Evolutionary conservation across 164 flowering plant species (phyloP), one percentile per base, ranked within the genome.

Genomic region (Macadamia tetraphylla): DNA sequence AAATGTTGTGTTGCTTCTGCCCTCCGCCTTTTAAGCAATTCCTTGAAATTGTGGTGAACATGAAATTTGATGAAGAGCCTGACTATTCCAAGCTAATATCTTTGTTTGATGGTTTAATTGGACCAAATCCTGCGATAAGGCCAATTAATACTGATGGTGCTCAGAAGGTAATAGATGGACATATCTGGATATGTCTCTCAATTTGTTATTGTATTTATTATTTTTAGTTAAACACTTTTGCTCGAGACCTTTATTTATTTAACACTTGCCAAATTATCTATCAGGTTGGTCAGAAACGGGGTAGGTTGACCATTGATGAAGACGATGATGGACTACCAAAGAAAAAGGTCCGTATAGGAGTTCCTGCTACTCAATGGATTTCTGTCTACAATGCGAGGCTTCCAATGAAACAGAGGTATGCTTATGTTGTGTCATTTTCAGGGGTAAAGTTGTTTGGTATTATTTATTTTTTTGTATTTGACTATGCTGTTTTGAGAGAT

Each of bases 21-120:
- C 97, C 97, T 35, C 75, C 87, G 3, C 86, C 97, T 69, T 81
- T 92, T 23, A 88, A 77, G 74, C 87, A 87, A 64, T 92, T 92
- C 81, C 89, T 89, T 62, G 97, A 92, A 78, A 68, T 77, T 68
- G 94, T 92, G 61, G 90, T 88, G 70, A 88, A 88, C 71, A 82
- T 92, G 97, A 88, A 89, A 71, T 92, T 92, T 78, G 97, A 92
- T 64, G 97, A 91, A 77, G 97, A 87, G 71, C 97, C 97, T 52
- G 86, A 88, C 73, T 91, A 91, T 73, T 79, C 89, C 53, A 88
- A 89, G 75, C 69, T 89, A 61, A 81, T 89, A 65, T 89, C 93
- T 58, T 68, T 91, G 67, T 91, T 91, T 76, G 92, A 88, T 52
- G 82, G 88, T 40, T 65, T 88, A 64, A 72, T 91, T 55, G 93